Base-by-base conservation (phyloP, 2,329 filamentous ascomycete species). In the Monilinia fructicola region DNA sequence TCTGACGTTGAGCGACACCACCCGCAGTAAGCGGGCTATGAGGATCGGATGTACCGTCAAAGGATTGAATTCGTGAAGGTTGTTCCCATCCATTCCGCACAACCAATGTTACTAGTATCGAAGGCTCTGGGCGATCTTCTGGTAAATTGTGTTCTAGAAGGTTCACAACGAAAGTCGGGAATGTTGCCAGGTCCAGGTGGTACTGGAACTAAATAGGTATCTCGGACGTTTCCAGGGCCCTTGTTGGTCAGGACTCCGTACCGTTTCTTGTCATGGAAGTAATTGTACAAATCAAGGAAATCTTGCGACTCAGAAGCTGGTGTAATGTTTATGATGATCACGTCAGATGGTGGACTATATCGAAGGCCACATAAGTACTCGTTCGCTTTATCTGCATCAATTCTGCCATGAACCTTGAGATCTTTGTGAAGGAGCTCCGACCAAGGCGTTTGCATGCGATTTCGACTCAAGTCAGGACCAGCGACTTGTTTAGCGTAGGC, bases 151-250 rank as follows among this genome's bases (percentile, higher is more conserved):
- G 93, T 72, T 94, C 90, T 69, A 92, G 89, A n/a, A 98, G 84
- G 74, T 96, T 90, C 68, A 92, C 86, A 77, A 97, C 87, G 73
- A 97, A 97, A 97, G 69, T 93, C 91, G 0, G 95, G 94, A 54
- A 94, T 85, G 60, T 85, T 85, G 44, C 81, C 83, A 35, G 86
- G 83, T 35, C 91, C 92, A 6, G 88, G 84, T 42, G 92, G 86
- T 5, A 98, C 86, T 0, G 95, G 94, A 12, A 97, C 89, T 42
- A 98, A 85, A 77, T 98, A 98, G 1, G 93, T 91, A 75, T 98
- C 94, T 68, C 93, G 89, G 59, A 97, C 90, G 68, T 92, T 89
- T 26, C 87, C 85, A 40, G 88, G 79, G 0, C 85, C 85, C 76
- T 91, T 90, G 75, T 94, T 91, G 18, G 89, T 89, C 9, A 97